Conservation (phyloP, 306 rosid species). For the Dryas alaskensis region DNA sequence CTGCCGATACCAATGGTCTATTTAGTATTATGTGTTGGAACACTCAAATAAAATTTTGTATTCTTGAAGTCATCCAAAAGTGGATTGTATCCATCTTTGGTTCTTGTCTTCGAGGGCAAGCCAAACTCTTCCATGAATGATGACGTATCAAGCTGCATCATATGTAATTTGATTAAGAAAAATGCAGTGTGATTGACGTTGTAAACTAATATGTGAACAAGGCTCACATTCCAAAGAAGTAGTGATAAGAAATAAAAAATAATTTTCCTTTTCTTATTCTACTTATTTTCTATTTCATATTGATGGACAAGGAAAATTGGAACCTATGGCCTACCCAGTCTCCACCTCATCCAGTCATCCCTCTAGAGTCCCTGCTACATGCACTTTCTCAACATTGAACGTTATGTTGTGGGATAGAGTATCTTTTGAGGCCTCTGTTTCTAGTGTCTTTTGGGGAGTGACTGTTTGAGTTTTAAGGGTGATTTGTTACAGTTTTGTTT, state of each 20-base stretch:
- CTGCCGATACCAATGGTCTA: constrained; percentile 25
- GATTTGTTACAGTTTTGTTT: no score
- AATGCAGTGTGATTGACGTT: not conserved
- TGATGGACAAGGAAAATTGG: not conserved
- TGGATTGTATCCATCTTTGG: constrained; percentile 90
- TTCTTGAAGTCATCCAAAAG: constrained; percentile 91
- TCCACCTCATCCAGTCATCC: not conserved
- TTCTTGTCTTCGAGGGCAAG: constrained; percentile 80
- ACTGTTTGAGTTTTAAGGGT: no score
- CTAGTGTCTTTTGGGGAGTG: no score
- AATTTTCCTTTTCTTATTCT: not conserved
- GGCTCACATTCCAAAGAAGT: not conserved
- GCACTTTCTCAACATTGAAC: not conserved
- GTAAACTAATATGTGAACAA: not conserved
- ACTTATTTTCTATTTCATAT: not conserved
- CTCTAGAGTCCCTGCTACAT: not conserved
- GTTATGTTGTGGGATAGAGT: no score
- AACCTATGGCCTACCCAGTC: not conserved
- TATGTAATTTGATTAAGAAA: constrained; percentile 19
- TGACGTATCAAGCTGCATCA: constrained; percentile 79
- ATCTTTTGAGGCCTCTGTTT: no score
- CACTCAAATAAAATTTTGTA: constrained; percentile 83
- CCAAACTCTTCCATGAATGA: constrained; percentile 99
- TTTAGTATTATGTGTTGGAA: constrained; percentile 74
- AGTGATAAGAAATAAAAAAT: not conserved